Conservation (phyloP, 495 filamentous ascomycete genomes). For the Talaromyces wortmannii region DNA sequence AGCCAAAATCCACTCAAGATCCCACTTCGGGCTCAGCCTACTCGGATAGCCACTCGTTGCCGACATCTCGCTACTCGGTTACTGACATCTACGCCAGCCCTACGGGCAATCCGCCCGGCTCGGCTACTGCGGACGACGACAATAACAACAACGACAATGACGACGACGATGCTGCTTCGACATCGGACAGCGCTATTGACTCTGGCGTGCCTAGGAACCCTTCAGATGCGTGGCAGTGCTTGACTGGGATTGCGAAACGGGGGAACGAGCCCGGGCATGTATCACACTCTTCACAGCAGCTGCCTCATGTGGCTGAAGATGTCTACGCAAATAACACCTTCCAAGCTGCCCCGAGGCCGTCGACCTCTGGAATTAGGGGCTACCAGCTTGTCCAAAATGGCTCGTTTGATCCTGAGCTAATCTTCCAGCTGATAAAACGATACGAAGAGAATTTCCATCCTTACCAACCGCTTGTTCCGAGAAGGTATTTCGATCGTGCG, state of each 20-base stretch:
- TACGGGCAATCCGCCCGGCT: slow-evolving; percentile 16
- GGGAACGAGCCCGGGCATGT: slow-evolving; percentile 7
- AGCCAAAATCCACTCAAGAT: slow-evolving; percentile 5
- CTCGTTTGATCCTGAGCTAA: slow-evolving; percentile 35
- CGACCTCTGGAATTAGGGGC: slow-evolving; percentile 24
- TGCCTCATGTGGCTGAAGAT: slow-evolving; percentile 12
- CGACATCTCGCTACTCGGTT: slow-evolving; percentile 25
- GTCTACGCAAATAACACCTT: slow-evolving; percentile 21
- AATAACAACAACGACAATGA: slow-evolving; percentile 15
- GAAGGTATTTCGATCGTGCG: slow-evolving; percentile 42
- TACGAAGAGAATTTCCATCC: slow-evolving; percentile 54
- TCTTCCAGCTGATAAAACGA: slow-evolving; percentile 44
- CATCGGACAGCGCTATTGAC: slow-evolving; percentile 13
- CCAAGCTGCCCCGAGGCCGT: slow-evolving; percentile 3
- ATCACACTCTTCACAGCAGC: slow-evolving; percentile 1
- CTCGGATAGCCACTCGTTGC: slow-evolving; percentile 18
- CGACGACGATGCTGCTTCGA: slow-evolving; percentile 33
- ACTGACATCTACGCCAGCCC: slow-evolving; percentile 31
- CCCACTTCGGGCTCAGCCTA: slow-evolving; percentile 17
- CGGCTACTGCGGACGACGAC: slow-evolving; percentile 22
- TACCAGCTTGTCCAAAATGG: slow-evolving; percentile 47
- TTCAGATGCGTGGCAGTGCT: slow-evolving; percentile 43
- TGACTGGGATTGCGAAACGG: slow-evolving; percentile 34
- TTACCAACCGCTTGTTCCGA: slow-evolving; percentile 54
- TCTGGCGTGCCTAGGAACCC: slow-evolving; percentile 35